phyloP scores from a whole-genome alignment of 768 basidiomycete genomes.

The Symmetrospora coprosmae region DNA sequence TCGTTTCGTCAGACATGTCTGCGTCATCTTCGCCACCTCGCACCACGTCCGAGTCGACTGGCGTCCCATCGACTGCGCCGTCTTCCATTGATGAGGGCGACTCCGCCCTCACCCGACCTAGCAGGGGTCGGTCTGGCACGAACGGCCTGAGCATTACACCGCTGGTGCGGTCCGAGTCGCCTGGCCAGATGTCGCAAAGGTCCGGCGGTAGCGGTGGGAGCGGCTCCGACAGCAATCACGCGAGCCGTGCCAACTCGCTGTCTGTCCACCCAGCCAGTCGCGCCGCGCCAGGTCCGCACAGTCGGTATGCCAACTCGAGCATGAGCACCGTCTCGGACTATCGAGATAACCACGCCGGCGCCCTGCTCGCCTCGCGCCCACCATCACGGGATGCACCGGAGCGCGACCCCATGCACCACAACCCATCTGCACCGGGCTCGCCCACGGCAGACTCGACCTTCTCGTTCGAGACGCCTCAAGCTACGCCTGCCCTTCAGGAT shows the following conservation, averaged over 20 bases:
- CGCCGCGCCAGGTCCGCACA: too few species aligned
- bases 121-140: too few species aligned
- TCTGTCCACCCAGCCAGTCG: too few species aligned
- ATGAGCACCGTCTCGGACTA: not conserved
- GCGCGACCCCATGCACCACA: conserved; percentile 20
- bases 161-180: too few species aligned
- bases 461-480: not conserved
- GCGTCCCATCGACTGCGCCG: too few species aligned
- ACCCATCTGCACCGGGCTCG: conserved; percentile 2
- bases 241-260: not conserved
- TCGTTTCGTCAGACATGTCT: not conserved
- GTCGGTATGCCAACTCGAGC: not conserved
- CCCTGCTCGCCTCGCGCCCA: conserved; percentile 8
- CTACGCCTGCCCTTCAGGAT: not conserved
- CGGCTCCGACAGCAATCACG: not conserved
- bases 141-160: too few species aligned
- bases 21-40: not conserved
- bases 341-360: not conserved
- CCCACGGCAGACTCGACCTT: not conserved
- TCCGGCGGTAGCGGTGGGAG: not conserved
- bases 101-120: too few species aligned
- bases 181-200: too few species aligned
- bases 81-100: too few species aligned
- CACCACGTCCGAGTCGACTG: too few species aligned
- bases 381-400: conserved; percentile 20